Evolutionary conservation across 108 stramenopile species (phyloP).

Genomic region (Skeletonema costatum): DNA sequence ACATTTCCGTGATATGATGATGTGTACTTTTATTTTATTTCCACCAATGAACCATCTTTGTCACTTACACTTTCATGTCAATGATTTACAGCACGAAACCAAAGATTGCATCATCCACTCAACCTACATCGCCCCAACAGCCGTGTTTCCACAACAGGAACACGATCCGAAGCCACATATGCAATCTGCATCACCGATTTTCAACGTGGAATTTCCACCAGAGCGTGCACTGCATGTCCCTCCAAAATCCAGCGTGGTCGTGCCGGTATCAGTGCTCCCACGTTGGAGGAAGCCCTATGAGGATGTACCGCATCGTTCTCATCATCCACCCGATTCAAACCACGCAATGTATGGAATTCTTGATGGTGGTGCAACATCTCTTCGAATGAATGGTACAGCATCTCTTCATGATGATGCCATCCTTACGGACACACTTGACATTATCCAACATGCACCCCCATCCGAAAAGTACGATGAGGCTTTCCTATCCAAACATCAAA

Average conservation of each 20-base stretch:
- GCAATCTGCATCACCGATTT: constrained; percentile 8
- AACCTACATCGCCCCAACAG: constrained; percentile 43
- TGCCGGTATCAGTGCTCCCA: constrained; percentile 44
- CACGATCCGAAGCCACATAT: not conserved
- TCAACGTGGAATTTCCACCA: constrained; percentile 10
- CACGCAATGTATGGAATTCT: not conserved
- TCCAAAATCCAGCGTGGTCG: constrained; percentile 17
- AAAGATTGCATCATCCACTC: constrained; percentile 36
- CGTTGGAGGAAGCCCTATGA: constrained; percentile 26
- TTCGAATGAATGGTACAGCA: not conserved
- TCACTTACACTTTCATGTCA: constrained; percentile 1
- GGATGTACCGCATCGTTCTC: constrained; percentile 1
- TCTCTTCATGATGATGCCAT: constrained; percentile 13
- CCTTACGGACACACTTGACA: constrained; percentile 24
- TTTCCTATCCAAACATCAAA: constrained; percentile 5
- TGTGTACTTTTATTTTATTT: not conserved
- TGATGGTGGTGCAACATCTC: constrained; percentile 1
- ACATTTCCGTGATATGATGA: not conserved
- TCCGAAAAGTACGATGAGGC: not conserved
- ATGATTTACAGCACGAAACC: constrained; percentile 19
- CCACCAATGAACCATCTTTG: not conserved
- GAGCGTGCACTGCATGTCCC: constrained; percentile 24
- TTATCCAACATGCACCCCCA: constrained; percentile 11
- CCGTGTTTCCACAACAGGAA: constrained; percentile 16
- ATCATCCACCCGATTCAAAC: constrained; percentile 3